Conservation (phyloP, 1,139 yeast genomes). For the Candida frijolesensis region DNA sequence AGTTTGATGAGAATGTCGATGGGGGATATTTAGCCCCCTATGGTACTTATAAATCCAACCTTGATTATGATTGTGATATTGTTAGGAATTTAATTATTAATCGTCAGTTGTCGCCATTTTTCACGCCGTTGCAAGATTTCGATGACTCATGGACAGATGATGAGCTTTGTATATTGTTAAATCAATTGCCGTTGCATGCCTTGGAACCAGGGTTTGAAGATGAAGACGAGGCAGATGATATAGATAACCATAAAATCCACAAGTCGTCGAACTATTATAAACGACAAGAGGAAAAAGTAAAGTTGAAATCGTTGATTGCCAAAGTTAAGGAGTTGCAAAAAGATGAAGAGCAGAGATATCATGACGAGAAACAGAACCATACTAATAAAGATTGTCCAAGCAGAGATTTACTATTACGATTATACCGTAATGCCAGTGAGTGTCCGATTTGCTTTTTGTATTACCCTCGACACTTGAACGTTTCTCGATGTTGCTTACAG, state of each 20-base stretch:
- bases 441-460: slow-evolving; percentile 94
- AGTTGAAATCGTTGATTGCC: slow-evolving; percentile 51
- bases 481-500: slow-evolving; percentile 89
- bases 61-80: slow-evolving; percentile 72
- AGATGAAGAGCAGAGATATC: slow-evolving; percentile 51
- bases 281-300: slow-evolving; percentile 56
- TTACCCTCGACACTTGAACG: slow-evolving; percentile 77
- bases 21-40: slow-evolving; percentile 86
- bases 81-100: slow-evolving; percentile 63
- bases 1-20: slow-evolving; percentile 64
- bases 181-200: slow-evolving; percentile 59
- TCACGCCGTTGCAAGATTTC: slow-evolving; percentile 83
- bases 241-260: slow-evolving; percentile 59
- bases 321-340: slow-evolving; percentile 55
- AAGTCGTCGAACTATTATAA: slow-evolving; percentile 50
- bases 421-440: slow-evolving; percentile 71
- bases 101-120: slow-evolving; percentile 85
- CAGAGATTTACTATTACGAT: slow-evolving; percentile 32
- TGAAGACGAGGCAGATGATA: slow-evolving; percentile 53
- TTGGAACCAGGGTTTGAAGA: slow-evolving; percentile 56
- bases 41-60: slow-evolving; percentile 77
- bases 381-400: slow-evolving; percentile 24
- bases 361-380: slow-evolving; percentile 31
- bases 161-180: slow-evolving; percentile 61
- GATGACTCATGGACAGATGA: slow-evolving; percentile 75